Conservation (phyloP, 257 asterid genomes). For the Penstemon barbatus region DNA sequence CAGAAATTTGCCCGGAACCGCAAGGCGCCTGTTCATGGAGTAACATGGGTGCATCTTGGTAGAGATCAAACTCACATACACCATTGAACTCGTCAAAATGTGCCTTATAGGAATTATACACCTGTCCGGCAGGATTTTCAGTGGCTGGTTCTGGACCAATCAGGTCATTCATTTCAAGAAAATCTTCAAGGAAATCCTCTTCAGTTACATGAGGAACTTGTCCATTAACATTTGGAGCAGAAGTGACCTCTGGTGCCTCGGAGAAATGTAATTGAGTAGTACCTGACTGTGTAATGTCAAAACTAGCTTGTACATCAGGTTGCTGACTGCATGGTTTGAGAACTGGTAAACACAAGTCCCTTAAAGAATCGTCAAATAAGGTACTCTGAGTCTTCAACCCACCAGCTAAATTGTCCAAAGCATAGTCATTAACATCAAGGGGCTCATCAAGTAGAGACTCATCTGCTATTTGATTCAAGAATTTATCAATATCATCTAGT, state of each 20-base stretch:
- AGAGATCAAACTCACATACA: constrained; percentile 58
- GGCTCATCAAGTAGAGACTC: constrained; percentile 40
- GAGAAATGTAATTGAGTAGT: constrained; percentile 39
- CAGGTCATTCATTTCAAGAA: constrained; percentile 81
- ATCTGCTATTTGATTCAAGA: constrained; percentile 44
- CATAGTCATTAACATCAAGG: constrained; percentile 25
- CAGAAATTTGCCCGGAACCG: constrained; percentile 39
- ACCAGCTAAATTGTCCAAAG: constrained; percentile 35
- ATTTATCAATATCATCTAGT: constrained; percentile 54
- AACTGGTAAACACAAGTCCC: constrained; percentile 34
- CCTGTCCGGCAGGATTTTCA: constrained; percentile 33
- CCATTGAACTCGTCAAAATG: constrained; percentile 49
- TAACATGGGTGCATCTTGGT: constrained; percentile 44
- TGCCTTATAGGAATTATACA: constrained; percentile 34
- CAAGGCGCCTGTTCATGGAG: constrained; percentile 40
- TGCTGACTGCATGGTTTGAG: constrained; percentile 31
- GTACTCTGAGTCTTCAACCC: constrained; percentile 46
- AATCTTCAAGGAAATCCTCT: constrained; percentile 70
- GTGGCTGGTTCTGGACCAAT: constrained; percentile 40
- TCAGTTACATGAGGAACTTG: constrained; percentile 29
- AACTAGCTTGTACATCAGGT: constrained; percentile 36
- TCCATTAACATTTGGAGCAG: constrained; percentile 32
- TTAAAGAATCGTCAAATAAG: constrained; percentile 38
- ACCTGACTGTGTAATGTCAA: constrained; percentile 47
- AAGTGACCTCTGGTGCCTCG: constrained; percentile 64